Conservation (phyloP, 192 early-diverging fungal species). For the Coemansia sp. region DNA sequence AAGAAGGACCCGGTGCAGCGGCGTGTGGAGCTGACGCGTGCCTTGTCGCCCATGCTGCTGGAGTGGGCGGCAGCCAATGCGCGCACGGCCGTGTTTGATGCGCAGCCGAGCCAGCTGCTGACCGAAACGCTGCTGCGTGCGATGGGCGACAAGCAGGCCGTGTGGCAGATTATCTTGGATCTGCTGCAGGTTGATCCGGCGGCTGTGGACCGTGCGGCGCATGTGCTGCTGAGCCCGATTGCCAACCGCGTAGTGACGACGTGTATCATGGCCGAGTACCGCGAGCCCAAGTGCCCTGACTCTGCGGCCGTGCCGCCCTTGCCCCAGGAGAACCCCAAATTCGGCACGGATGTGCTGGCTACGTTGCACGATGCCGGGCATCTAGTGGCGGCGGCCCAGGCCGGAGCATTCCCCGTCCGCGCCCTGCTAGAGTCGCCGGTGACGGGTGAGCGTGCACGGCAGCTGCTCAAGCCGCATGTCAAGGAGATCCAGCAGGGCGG, state of each 20-base stretch:
- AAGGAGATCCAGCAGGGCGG: no score
- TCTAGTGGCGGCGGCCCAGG: slow-evolving; percentile 23
- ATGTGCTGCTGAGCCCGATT: slow-evolving; percentile 30
- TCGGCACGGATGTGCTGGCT: slow-evolving; percentile 21
- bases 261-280: slow-evolving; percentile 37
- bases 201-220: slow-evolving; percentile 1
- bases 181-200: slow-evolving; percentile 9
- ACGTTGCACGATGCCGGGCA: slow-evolving; percentile 7
- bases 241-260: slow-evolving; percentile 38
- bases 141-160: slow-evolving; percentile 24
- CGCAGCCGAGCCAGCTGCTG: slow-evolving; percentile 64
- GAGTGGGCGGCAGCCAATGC: slow-evolving; percentile 52
- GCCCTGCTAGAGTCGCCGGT: slow-evolving; percentile 41
- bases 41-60: slow-evolving; percentile 58
- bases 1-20: slow-evolving; percentile 78
- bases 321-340: slow-evolving; percentile 20
- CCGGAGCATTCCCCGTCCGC: slow-evolving; percentile 45
- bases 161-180: slow-evolving; percentile 24
- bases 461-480: slow-evolving; percentile 23
- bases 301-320: slow-evolving; percentile 9
- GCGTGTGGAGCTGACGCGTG: slow-evolving; percentile 61
- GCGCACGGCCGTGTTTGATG: slow-evolving; percentile 55
- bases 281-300: slow-evolving; percentile 7
- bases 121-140: slow-evolving; percentile 65
- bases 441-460: slow-evolving; percentile 12